phyloP scores from a whole-genome alignment of 768 basidiomycete genomes.

The Leucogyrophana mollusca region DNA sequence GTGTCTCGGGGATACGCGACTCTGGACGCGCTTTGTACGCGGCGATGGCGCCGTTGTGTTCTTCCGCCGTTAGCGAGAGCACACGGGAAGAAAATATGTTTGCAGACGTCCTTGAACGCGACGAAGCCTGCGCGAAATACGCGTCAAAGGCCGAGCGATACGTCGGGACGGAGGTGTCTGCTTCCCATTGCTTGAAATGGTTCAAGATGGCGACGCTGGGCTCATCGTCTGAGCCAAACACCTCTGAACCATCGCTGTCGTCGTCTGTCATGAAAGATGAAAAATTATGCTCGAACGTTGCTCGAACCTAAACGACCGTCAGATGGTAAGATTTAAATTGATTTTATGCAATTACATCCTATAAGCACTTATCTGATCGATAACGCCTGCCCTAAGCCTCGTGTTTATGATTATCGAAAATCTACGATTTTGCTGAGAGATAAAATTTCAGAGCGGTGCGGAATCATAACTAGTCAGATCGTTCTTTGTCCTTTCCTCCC shows the following conservation, averaged over 20 bases:
- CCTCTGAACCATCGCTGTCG: slow-evolving; percentile 27
- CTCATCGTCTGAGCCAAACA: slow-evolving; percentile 27
- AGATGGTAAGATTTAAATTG: too few relatives aligned
- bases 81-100: slow-evolving; percentile 78
- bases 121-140: slow-evolving; percentile 70
- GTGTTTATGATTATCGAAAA: slow-evolving; percentile 10
- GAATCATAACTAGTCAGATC: slow-evolving; percentile 6
- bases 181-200: slow-evolving; percentile 7
- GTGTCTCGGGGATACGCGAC: slow-evolving; percentile 9
- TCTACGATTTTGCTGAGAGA: slow-evolving; percentile 12
- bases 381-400: slow-evolving; percentile 22
- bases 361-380: slow-evolving; percentile 19
- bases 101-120: slow-evolving; percentile 69
- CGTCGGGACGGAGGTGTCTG: slow-evolving; percentile 4
- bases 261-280: slow-evolving; percentile 9
- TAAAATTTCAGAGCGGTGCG: slow-evolving; percentile 13
- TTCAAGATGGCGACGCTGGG: slow-evolving; percentile 3
- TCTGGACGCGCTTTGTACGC: slow-evolving; percentile 17
- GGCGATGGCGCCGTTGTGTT: slow-evolving; percentile 42
- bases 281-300: too few relatives aligned
- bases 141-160: slow-evolving; percentile 73
- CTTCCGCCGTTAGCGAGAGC: slow-evolving; percentile 66
- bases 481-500: slow-evolving; percentile 13
- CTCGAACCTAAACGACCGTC: too few relatives aligned
- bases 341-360: not conserved